Base-by-base conservation (phyloP, 1,139 yeast genomes). In the Debaryomyces sp. region DNA sequence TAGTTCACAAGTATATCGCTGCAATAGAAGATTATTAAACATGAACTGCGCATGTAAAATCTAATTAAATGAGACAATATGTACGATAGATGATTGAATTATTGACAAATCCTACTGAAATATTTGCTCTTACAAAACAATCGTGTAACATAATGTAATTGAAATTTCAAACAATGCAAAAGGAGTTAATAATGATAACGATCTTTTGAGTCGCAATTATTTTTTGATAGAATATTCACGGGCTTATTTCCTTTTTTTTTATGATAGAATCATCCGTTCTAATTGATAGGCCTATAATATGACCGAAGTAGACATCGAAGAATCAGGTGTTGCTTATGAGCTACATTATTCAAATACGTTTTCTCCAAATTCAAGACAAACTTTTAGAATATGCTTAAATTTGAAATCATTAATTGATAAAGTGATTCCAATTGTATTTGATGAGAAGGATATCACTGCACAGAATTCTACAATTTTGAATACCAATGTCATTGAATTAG, bases 321-420 rank as follows among this genome's bases (percentile, higher is more conserved):
- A 41, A 23, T 7, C 24, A 10, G 30, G 23, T 1, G 21, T 15
- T 5, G 9, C 18, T 13, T 18, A 17, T 37, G 33, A 29, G 8
- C 3, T 10, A 29, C 22, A 37, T 22, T 40, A 39, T 17, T 38
- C 44, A 18, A 59, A 56, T 39, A 52, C 50, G 21, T 60, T 50
- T 49, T 67, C 75, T 24, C 91, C 92, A 9, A 79, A 81, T 41
- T 73, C 91, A 8, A 75, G 94, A 55, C 96, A 89, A 63, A 76
- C 84, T 1, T 73, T 89, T 50, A 75, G 94, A 46, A 82, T 90
- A 46, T 87, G 95, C 36, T 68, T 87, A 51, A 87, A 89, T 57
- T 74, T 90, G 62, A 89, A 90, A 63, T 71, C 75, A 44, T 71
- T 90, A 41, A 84, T 90, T 51, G 96, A 90, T 64, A 75, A 79